phyloP scores from a whole-genome alignment of 345 rosid genomes.

The Eucalyptus cloeziana region DNA sequence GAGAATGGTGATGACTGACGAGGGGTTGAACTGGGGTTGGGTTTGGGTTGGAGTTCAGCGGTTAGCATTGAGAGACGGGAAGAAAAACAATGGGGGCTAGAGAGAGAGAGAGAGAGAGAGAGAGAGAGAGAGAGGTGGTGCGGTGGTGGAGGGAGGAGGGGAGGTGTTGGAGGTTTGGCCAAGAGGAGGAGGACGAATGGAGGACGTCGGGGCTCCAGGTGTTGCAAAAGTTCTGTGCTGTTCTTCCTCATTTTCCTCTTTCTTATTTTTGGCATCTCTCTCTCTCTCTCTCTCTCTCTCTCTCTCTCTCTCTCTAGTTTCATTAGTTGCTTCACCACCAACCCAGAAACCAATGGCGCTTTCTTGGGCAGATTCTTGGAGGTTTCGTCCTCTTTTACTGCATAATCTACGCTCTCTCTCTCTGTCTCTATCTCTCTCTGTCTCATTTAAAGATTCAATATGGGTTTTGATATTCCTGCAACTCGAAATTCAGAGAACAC shows the following conservation, averaged over 20 bases:
- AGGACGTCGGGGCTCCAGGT: conserved; percentile 41
- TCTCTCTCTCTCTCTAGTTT: not conserved
- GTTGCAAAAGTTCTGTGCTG: conserved; percentile 68
- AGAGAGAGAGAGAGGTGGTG: not conserved
- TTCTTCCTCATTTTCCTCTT: not conserved
- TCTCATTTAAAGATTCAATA: not conserved
- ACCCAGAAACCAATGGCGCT: conserved; percentile 58
- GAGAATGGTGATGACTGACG: not conserved
- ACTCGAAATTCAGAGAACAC: not conserved
- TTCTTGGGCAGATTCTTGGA: not conserved
- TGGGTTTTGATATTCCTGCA: not conserved
- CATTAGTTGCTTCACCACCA: not conserved
- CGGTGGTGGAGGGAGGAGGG: not conserved
- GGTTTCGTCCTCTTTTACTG: not conserved
- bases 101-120: not conserved
- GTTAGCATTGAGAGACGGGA: conserved; percentile 1
- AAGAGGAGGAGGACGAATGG: conserved; percentile 66
- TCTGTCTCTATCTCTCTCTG: not conserved
- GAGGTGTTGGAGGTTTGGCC: conserved; percentile 29
- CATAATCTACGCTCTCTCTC: not conserved
- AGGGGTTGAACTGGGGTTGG: conserved; percentile 11
- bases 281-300: not conserved
- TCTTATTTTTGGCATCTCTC: not conserved
- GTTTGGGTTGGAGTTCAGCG: not conserved
- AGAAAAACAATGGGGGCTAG: not conserved